Evolutionary conservation across 495 filamentous ascomycete species (phyloP).

Genomic region (Xylaria scruposa): DNA sequence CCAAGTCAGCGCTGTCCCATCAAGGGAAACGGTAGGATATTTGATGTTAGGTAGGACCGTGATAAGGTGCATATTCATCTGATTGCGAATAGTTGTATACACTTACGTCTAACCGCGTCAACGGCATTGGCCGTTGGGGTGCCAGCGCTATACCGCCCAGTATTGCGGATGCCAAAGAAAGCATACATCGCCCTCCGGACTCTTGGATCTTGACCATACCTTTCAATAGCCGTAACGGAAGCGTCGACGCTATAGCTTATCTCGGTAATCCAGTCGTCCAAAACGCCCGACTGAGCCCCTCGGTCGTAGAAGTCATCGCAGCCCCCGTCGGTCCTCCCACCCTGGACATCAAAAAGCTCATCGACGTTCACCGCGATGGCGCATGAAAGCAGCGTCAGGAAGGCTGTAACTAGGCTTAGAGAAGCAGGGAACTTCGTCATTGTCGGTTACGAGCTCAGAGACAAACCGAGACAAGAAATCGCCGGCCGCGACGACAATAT

Average conservation of each 20-base stretch:
- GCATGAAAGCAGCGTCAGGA: slow-evolving; percentile 2
- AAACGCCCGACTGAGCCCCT: background rate
- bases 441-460: background rate
- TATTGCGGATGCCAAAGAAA: background rate
- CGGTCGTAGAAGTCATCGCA: background rate
- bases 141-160: too few species aligned
- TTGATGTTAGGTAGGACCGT: too few species aligned
- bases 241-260: background rate
- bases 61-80: too few species aligned
- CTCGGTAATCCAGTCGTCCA: slow-evolving; percentile 6
- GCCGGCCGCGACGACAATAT: too few species aligned
- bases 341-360: slow-evolving; percentile 1
- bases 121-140: too few species aligned
- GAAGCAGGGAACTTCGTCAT: background rate
- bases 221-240: background rate
- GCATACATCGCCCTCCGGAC: slow-evolving; percentile 5
- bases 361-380: background rate
- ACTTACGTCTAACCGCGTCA: too few species aligned
- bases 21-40: too few species aligned
- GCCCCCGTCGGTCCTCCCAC: background rate
- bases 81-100: too few species aligned
- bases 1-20: too few species aligned
- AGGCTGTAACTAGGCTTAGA: background rate
- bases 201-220: background rate
- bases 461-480: background rate